Base-by-base conservation (phyloP, 371 early-diverging fungal genomes). In the Parasitella parasitica region DNA sequence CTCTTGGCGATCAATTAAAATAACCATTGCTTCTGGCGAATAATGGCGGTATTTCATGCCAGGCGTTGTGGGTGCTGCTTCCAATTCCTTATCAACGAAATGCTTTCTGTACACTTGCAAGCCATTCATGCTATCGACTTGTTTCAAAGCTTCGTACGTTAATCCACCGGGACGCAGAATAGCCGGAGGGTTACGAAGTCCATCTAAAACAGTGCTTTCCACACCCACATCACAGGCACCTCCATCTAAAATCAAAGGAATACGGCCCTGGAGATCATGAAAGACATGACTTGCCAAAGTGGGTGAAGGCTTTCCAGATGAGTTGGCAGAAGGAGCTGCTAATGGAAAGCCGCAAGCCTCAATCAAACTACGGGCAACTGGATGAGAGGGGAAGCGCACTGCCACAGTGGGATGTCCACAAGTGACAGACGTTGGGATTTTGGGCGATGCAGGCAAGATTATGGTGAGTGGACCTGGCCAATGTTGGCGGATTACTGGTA, bases 21-120 rank as follows among this genome's bases (percentile, higher is more conserved):
- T 80, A 9, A 98, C 96, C 54, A 85, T 84, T 0, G 94, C 94
- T 27, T 90, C 84, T 4, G 99, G 99, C 6, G 97, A 91, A 71
- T 99, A 99, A 81, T 99, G 99, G 26, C 96, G 88, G 67, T 99
- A 99, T 76, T 99, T 99, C 95, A 97, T 98, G 3, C 99, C 99
- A 6, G 99, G 99, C 15, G 98, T 97, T 0, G 93, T 92, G 0
- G 97, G 98, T 6, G 87, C 82, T 41, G 67, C 69, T 56, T 95
- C 96, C 63, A 94, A 70, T 38, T 73, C 74, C 4, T 68, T 74
- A 56, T 91, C 91, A 0, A 81, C 80, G 76, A 92, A 94, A 70
- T 92, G 88, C 49, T 87, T 90, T 32, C 85, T 81, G 68, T 94
- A 97, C 6, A 94, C 93, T 55, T 86, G 83, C 11, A 92, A 63